These are phyloP conservation scores for Coemansia sp. DNA, from an alignment of 192 early-diverging fungal genomes.

Conservation along the genomic window DNA sequence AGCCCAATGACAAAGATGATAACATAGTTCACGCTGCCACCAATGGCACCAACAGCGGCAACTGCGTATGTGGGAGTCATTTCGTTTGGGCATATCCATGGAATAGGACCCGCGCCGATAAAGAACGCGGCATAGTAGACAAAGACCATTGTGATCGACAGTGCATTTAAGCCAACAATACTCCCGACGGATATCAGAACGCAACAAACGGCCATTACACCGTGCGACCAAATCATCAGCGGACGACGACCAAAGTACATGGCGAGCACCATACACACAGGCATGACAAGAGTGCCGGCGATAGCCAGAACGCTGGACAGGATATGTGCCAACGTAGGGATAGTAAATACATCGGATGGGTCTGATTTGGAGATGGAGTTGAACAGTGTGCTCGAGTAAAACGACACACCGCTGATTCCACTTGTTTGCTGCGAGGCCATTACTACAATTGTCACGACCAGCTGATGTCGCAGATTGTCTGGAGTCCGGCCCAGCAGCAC, in stretches of 20 bases:
- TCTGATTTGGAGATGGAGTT: constrained; percentile 20
- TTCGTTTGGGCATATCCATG: constrained; percentile 77
- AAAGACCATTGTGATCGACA: constrained; percentile 67
- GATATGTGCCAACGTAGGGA: constrained; percentile 44
- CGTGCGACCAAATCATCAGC: constrained; percentile 65
- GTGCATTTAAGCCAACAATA: constrained; percentile 40
- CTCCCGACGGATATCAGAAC: constrained; percentile 65
- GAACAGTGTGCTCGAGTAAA: constrained; percentile 79
- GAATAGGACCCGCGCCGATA: constrained; percentile 75
- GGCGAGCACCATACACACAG: constrained; percentile 55
- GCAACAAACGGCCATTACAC: constrained; percentile 61
- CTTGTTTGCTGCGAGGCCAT: constrained; percentile 77
- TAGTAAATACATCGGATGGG: constrained; percentile 11
- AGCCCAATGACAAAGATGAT: constrained; percentile 61
- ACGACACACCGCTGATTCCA: constrained; percentile 80
- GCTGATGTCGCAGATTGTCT: constrained; percentile 61
- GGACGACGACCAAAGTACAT: constrained; percentile 68
- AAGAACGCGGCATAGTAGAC: constrained; percentile 69
- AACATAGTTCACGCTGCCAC: constrained; percentile 70
- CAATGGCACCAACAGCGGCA: constrained; percentile 64
- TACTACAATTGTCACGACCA: constrained; percentile 62
- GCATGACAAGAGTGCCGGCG: constrained; percentile 24
- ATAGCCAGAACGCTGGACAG: constrained; percentile 33
- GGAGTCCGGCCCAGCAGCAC: constrained; percentile 58
- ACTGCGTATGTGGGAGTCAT: constrained; percentile 74